These are phyloP conservation scores for Picochlorum sp. DNA, from an alignment of 139 green algal species.

Conservation along the genomic window DNA sequence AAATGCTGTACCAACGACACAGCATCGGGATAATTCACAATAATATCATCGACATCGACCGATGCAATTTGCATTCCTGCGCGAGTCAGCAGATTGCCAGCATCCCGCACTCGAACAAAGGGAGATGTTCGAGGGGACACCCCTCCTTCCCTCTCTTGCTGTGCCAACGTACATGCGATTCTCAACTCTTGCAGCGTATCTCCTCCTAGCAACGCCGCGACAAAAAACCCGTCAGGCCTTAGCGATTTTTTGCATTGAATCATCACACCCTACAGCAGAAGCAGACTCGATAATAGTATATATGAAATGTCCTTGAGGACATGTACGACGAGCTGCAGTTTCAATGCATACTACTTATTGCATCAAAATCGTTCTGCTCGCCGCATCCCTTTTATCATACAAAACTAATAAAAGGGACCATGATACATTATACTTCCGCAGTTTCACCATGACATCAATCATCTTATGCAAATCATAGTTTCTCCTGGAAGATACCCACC, in stretches of 20 bases:
- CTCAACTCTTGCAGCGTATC: slow-evolving; percentile 74
- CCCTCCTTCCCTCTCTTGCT: slow-evolving; percentile 73
- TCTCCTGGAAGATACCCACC: not conserved
- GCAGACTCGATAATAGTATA: no score
- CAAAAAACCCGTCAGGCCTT: slow-evolving; percentile 70
- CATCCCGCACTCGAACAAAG: slow-evolving; percentile 64
- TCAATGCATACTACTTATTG: not conserved
- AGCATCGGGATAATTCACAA: slow-evolving; percentile 43
- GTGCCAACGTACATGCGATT: slow-evolving; percentile 62
- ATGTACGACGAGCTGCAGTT: slow-evolving; percentile 31
- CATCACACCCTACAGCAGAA: slow-evolving; percentile 45
- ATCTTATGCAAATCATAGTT: not conserved
- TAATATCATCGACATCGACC: slow-evolving; percentile 71
- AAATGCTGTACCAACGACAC: slow-evolving; percentile 58
- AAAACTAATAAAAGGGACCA: not conserved
- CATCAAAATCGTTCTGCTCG: not conserved
- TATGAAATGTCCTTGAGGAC: no score
- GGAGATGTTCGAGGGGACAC: slow-evolving; percentile 66
- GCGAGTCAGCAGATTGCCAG: slow-evolving; percentile 59
- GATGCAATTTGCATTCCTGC: slow-evolving; percentile 60
- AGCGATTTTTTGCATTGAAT: slow-evolving; percentile 49
- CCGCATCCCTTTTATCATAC: not conserved
- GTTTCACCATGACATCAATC: slow-evolving; percentile 2
- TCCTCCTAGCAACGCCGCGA: slow-evolving; percentile 65
- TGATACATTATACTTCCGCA: slow-evolving; percentile 6